These are phyloP conservation scores for Colletotrichum simmondsii DNA, from an alignment of 2,329 filamentous ascomycete species.

Conservation along the genomic window DNA sequence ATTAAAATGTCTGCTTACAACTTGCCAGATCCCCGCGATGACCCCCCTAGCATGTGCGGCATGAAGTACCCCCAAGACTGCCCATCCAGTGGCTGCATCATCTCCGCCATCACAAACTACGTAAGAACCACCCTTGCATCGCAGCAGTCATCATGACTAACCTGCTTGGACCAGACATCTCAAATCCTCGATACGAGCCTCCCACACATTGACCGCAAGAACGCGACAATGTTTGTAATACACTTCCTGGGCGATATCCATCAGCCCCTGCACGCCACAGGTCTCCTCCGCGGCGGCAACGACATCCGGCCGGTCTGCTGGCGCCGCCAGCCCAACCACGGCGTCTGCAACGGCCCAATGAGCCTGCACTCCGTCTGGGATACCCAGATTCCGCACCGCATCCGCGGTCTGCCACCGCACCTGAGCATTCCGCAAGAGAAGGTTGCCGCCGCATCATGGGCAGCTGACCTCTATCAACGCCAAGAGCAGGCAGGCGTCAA, in stretches of 20 bases:
- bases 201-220: constrained; percentile 42
- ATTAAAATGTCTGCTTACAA: neutral
- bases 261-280: constrained; percentile 35
- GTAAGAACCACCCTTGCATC: neutral
- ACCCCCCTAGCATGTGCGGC: constrained; percentile 33
- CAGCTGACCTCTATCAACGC: constrained; percentile 16
- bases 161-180: neutral
- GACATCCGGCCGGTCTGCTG: constrained; percentile 35
- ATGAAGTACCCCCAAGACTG: constrained; percentile 35
- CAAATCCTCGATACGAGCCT: constrained; percentile 32
- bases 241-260: constrained; percentile 36
- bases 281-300: constrained; percentile 35
- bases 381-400: constrained; percentile 32
- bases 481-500: constrained; percentile 14
- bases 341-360: constrained; percentile 28
- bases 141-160: neutral
- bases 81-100: constrained; percentile 32
- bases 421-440: constrained; percentile 23
- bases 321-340: constrained; percentile 24
- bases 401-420: constrained; percentile 29
- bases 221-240: constrained; percentile 36
- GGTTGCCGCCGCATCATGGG: constrained; percentile 26
- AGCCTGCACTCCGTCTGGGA: constrained; percentile 35
- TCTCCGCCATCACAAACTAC: constrained; percentile 35
- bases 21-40: constrained; percentile 26